Evolutionary conservation across 495 filamentous ascomycete genomes (phyloP).

Genomic region (Podospora comata): DNA sequence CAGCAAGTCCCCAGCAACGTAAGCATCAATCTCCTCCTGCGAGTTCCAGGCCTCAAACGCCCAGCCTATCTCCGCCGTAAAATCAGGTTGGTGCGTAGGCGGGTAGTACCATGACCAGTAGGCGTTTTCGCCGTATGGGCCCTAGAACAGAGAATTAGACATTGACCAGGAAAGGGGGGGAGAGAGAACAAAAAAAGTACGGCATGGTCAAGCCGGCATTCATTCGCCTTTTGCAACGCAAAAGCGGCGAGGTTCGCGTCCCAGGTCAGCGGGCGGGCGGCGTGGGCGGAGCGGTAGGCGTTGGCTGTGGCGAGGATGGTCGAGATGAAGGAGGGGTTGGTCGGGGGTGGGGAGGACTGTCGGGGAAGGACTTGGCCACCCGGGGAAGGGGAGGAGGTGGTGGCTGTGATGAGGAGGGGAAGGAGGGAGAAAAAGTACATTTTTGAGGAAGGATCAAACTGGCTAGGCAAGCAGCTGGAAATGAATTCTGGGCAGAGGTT

Average conservation of each 20-base stretch:
- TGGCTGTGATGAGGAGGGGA: background rate
- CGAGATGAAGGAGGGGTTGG: conserved; percentile 20
- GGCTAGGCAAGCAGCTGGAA: background rate
- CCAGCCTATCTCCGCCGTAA: conserved; percentile 1
- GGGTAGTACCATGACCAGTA: conserved; percentile 21
- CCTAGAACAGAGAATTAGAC: conserved; percentile 9
- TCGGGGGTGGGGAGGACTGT: conserved; percentile 17
- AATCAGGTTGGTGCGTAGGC: conserved; percentile 12
- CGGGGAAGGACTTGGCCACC: background rate
- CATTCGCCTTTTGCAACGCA: conserved; percentile 23
- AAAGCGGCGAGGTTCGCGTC: conserved; percentile 16
- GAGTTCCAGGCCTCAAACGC: conserved; percentile 21
- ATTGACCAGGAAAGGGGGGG: background rate
- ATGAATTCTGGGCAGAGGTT: background rate
- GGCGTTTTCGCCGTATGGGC: conserved; percentile 27
- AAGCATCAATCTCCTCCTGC: conserved; percentile 19
- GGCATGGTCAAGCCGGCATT: conserved; percentile 22
- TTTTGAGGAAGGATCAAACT: background rate
- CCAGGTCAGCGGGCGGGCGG: conserved; percentile 15
- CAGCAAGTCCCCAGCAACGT: conserved; percentile 12
- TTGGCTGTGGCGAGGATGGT: conserved; percentile 18
- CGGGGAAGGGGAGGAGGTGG: background rate
- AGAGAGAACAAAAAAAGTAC: conserved; percentile 9
- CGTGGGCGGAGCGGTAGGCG: conserved; percentile 15
- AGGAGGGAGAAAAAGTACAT: background rate